Base-by-base conservation (phyloP, 129 eudicot species). In the Apium graveolens region DNA sequence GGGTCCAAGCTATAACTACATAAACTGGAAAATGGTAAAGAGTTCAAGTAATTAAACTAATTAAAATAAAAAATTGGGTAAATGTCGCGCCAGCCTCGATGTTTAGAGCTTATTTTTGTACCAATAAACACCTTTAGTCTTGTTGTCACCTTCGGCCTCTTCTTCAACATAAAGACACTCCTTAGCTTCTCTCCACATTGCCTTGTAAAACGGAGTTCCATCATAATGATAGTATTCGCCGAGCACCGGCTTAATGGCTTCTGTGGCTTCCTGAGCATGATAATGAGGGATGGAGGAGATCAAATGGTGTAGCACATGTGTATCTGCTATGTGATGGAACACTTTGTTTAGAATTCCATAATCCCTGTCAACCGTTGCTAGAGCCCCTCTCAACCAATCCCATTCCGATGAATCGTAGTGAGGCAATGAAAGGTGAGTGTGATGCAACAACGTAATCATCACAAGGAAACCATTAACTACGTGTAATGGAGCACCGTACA, bases 131-230 rank as follows among this genome's bases (percentile, higher is more conserved):
- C 74, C 74, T 35, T 35, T 69, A 0, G 26, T 35, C 74, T 69
- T 69, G 74, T 35, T 69, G 42, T 69, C 43, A 35, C 43, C 43
- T 69, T 69, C 74, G 2, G 35, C 74, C 26, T 69, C 74, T 69
- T 69, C 71, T 7, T 65, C 74, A 2, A 69, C 74, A 35, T 69
- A 69, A 3, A 69, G 74, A 18, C 74, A 69, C 26, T 69, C 74
- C 74, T 35, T 69, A 7, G 74, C 74, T 69, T 69, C 74, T 35
- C 74, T 69, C 74, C 74, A 69, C 74, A 69, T 69, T 6, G 74
- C 74, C 74, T 69, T 69, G n/a, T 69, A 69, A 69, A 69, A 69
- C 2, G 74, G 74, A 32, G 74, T 69, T 69, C 74, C 74, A 1
- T 69, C 74, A 3, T 69, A 69, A 32, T 69, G 74, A 69, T 69